These are phyloP conservation scores for Yarrowia osloensis DNA, from an alignment of 805 yeast genomes.

Conservation along the genomic window DNA sequence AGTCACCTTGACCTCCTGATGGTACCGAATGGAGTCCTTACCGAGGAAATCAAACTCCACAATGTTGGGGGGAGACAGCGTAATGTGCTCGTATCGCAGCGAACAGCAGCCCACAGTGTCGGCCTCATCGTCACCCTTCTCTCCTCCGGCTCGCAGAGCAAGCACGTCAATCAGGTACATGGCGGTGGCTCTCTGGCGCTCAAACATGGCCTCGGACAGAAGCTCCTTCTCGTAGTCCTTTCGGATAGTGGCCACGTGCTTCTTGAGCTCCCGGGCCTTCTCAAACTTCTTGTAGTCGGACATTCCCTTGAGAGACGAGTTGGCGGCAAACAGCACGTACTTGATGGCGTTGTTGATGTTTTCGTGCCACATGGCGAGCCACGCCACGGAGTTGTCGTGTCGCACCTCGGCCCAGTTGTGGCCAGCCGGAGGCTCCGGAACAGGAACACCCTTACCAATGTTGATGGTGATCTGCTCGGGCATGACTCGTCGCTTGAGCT, in stretches of 20 bases:
- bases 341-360: slow-evolving; percentile 80
- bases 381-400: slow-evolving; percentile 87
- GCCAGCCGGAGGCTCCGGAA: slow-evolving; percentile 85
- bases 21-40: slow-evolving; percentile 89
- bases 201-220: slow-evolving; percentile 74
- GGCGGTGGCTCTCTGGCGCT: slow-evolving; percentile 91
- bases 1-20: slow-evolving; percentile 91
- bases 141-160: slow-evolving; percentile 98
- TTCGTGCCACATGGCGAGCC: slow-evolving; percentile 98
- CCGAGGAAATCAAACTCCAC: slow-evolving; percentile 92
- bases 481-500: slow-evolving; percentile 75
- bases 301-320: slow-evolving; percentile 86
- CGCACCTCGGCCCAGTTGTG: slow-evolving; percentile 87
- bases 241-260: slow-evolving; percentile 71
- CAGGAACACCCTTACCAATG: slow-evolving; percentile 65
- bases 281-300: slow-evolving; percentile 91
- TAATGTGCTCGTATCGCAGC: slow-evolving; percentile 83
- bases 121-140: slow-evolving; percentile 95
- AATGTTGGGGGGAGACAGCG: slow-evolving; percentile 78
- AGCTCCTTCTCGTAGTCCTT: slow-evolving; percentile 69
- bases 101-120: slow-evolving; percentile 99
- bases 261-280: slow-evolving; percentile 82
- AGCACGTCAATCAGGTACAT: slow-evolving; percentile 88
- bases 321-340: slow-evolving; percentile 89
- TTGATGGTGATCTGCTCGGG: slow-evolving; percentile 91